Percentiles rank a stretch among this genome's conserved stretches.
These are phyloP conservation scores for Colletotrichum sp. DNA, from an alignment of 2,329 filamentous ascomycete species.

Conservation along the genomic window DNA sequence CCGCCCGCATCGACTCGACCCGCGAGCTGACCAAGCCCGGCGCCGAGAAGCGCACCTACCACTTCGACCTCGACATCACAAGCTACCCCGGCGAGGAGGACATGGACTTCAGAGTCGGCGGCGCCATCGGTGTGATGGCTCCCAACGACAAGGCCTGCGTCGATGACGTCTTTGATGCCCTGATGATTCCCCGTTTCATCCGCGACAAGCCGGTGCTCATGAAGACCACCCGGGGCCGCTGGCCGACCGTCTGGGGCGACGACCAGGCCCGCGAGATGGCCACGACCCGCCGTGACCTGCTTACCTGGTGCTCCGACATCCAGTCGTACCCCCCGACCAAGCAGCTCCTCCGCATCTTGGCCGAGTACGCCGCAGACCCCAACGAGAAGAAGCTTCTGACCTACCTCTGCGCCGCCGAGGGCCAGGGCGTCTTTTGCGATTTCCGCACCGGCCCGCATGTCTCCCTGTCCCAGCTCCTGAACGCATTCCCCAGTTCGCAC, in stretches of 20 bases:
- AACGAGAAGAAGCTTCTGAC: slow-evolving; percentile 89
- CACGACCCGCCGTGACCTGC: slow-evolving; percentile 87
- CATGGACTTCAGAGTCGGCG: slow-evolving; percentile 94
- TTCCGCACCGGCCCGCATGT: slow-evolving; percentile 89
- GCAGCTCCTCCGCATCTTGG: slow-evolving; percentile 80
- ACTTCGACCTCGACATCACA: slow-evolving; percentile 96
- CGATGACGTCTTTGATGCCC: slow-evolving; percentile 81
- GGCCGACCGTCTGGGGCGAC: slow-evolving; percentile 98
- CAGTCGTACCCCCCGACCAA: slow-evolving; percentile 94
- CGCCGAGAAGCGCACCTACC: slow-evolving; percentile 95
- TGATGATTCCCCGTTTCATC: slow-evolving; percentile 80
- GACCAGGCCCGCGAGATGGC: slow-evolving; percentile 84
- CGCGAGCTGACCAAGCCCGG: slow-evolving; percentile 87
- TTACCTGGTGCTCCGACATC: slow-evolving; percentile 95
- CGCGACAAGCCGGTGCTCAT: slow-evolving; percentile 84
- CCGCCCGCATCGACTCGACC: slow-evolving; percentile 83
- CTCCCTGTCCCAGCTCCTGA: slow-evolving; percentile 82
- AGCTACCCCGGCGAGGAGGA: slow-evolving; percentile 86
- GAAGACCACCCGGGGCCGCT: slow-evolving; percentile 80
- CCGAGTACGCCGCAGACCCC: slow-evolving; percentile 79
- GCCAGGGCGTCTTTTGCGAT: slow-evolving; percentile 92
- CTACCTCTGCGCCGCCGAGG: slow-evolving; percentile 87
- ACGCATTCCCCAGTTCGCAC: slow-evolving; percentile 90
- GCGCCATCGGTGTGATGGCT: slow-evolving; percentile 91
- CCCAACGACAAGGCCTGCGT: slow-evolving; percentile 81